A percentile compares a stretch with the other conserved stretches of the same genome.
Conservation (phyloP, 2,329 filamentous ascomycete genomes). For the Emmonsiellopsis sp. region DNA sequence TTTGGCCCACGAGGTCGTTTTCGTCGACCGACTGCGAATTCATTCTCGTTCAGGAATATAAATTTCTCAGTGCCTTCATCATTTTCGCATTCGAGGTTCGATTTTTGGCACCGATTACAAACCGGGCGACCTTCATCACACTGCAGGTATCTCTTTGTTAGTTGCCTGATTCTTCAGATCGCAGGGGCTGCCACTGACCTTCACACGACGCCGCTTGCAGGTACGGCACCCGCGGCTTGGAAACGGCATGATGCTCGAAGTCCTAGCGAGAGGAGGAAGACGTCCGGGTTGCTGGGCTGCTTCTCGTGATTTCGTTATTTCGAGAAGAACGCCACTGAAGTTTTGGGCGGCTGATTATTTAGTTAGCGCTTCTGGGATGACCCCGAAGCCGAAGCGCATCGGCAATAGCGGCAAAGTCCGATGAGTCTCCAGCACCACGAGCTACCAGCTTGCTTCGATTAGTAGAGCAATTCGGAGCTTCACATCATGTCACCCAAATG, state of each 20-base stretch:
- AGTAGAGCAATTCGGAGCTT: too few species aligned
- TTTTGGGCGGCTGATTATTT: too few species aligned
- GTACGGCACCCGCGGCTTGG: conserved; percentile 1
- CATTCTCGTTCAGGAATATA: conserved; percentile 1
- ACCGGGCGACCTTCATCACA: background rate
- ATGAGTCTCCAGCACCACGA: too few species aligned
- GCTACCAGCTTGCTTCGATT: too few species aligned
- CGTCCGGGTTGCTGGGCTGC: too few species aligned
- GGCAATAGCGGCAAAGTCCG: too few species aligned
- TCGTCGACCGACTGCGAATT: background rate
- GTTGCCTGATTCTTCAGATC: background rate
- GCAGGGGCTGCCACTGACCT: background rate
- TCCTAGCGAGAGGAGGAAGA: background rate
- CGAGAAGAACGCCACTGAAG: too few species aligned
- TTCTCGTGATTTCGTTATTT: too few species aligned
- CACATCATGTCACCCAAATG: too few species aligned
- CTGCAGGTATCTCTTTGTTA: background rate
- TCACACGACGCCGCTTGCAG: conserved; percentile 1
- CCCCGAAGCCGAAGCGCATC: too few species aligned
- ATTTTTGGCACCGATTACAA: background rate
- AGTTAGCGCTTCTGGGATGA: too few species aligned
- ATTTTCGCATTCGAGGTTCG: background rate
- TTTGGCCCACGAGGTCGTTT: background rate
- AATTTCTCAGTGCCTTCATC: background rate
- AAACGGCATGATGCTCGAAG: background rate